These are phyloP conservation scores for Cladorrhinum sp. DNA, from an alignment of 2,329 filamentous ascomycete species.

Conservation along the genomic window DNA sequence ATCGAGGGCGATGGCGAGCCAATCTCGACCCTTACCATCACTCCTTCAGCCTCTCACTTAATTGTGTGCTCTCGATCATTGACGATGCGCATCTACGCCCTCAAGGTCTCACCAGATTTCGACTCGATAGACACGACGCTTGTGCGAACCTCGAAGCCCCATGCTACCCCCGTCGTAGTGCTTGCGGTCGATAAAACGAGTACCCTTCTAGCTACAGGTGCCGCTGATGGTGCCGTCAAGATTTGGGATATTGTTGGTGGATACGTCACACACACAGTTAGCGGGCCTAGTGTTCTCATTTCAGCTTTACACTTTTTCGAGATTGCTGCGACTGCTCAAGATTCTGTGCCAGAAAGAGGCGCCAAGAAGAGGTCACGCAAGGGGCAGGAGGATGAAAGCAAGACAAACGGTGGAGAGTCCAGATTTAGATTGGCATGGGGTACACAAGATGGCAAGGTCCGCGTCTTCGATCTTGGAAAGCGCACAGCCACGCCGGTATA, in stretches of 20 bases:
- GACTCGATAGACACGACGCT: constrained; percentile 63
- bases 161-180: constrained; percentile 84
- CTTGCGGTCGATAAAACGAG: constrained; percentile 81
- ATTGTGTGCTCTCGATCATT: constrained; percentile 92
- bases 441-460: constrained; percentile 88
- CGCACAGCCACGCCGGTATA: constrained; percentile 67
- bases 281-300: constrained; percentile 85
- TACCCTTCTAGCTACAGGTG: constrained; percentile 86
- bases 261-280: constrained; percentile 91
- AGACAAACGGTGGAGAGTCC: constrained; percentile 39
- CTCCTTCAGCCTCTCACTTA: constrained; percentile 82
- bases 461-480: constrained; percentile 89
- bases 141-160: constrained; percentile 80
- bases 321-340: constrained; percentile 48
- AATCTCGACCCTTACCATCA: constrained; percentile 77
- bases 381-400: constrained; percentile 41
- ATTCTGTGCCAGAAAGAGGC: constrained; percentile 39
- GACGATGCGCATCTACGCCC: constrained; percentile 85
- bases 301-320: constrained; percentile 93
- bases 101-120: constrained; percentile 58
- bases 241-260: constrained; percentile 93
- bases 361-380: constrained; percentile 43
- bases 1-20: constrained; percentile 81
- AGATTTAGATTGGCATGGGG: constrained; percentile 83
- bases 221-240: constrained; percentile 90